Evolutionary conservation across 257 asterid genomes (phyloP), one percentile per base, ranked within the genome.

Genomic region (Jaltomata sinuosa): DNA sequence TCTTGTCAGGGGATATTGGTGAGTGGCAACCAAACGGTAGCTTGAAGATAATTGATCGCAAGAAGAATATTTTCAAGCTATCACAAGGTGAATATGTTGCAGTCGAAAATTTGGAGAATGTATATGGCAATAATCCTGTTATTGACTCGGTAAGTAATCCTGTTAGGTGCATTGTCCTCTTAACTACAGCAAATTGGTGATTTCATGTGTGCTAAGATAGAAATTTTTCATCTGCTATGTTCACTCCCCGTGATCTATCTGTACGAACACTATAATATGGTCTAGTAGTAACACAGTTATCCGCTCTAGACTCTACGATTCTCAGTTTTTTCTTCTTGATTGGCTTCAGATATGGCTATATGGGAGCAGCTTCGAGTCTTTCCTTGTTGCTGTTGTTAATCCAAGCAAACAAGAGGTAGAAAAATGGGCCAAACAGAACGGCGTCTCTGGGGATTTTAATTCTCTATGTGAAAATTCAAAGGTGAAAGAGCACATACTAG

Each of bases 1-100:
- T 21, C 29, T 49, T 64, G 8, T 83, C 89, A 97, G 99, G 99
- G 55, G 99, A 97, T 84, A 82, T 97, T 89, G 99, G 98, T 55
- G 95, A 95, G 86, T 97, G 99, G 99, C 97, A 93, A 88, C 88
- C 92, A 57, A 89, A 92, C 87, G 99, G 99, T 72, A 90, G 97
- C 90, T 87, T 97, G 93, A 95, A 93, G 91, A 93, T 97, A 86
- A 89, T 97, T 59, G 99, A 97, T 88, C 95, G 98, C 45, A 97
- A 93, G 92, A 97, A 97, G 92, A 97, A 97, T 85, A 97, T 97
- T 83, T 97, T 97, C 90, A 97, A 97, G 90, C 98, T 97, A 84
- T 94, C 99, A 36, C 99, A 97, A 88, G 99, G 99, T 84, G 99
- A 97, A 89, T 97, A 97, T 90, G 99, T 97, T 83, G 99, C 99